Percentiles rank a stretch among this genome's conserved stretches.
These are phyloP conservation scores for Boletus semigastroideus DNA, from an alignment of 1,284 basidiomycete species.

Conservation along the genomic window DNA sequence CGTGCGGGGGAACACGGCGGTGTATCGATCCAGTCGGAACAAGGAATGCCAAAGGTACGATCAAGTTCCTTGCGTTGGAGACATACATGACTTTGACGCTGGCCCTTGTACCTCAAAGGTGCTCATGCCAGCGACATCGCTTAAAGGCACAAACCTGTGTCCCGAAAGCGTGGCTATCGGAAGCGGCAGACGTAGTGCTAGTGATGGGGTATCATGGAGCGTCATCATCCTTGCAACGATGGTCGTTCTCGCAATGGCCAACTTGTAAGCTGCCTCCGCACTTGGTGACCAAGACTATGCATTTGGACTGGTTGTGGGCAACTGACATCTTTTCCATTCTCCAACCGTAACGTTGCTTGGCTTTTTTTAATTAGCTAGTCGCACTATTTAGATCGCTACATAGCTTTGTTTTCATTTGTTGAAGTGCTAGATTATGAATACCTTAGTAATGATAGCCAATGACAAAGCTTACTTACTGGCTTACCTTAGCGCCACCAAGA, in stretches of 20 bases:
- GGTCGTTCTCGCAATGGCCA: constrained; percentile 3
- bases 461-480: constrained; percentile 8
- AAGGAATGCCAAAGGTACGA: constrained; percentile 45
- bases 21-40: constrained; percentile 34
- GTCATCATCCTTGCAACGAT: constrained; percentile 4
- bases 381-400: constrained; percentile 6
- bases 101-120: constrained; percentile 18
- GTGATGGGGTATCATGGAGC: constrained; percentile 9
- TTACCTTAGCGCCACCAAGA: constrained; percentile 15
- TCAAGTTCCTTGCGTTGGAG: background rate
- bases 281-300: no score
- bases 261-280: background rate
- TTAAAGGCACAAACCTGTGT: constrained; percentile 18
- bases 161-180: constrained; percentile 15
- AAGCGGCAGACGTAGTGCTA: background rate
- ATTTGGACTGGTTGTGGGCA: no score
- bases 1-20: constrained; percentile 47
- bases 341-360: constrained; percentile 4
- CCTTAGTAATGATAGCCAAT: constrained; percentile 11
- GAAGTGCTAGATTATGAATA: background rate
- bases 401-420: constrained; percentile 9
- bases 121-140: constrained; percentile 20
- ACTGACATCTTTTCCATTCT: background rate
- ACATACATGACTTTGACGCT: background rate
- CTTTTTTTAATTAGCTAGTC: constrained; percentile 4